These are phyloP conservation scores for Candida insectalens DNA, from an alignment of 805 yeast genomes.

Conservation along the genomic window DNA sequence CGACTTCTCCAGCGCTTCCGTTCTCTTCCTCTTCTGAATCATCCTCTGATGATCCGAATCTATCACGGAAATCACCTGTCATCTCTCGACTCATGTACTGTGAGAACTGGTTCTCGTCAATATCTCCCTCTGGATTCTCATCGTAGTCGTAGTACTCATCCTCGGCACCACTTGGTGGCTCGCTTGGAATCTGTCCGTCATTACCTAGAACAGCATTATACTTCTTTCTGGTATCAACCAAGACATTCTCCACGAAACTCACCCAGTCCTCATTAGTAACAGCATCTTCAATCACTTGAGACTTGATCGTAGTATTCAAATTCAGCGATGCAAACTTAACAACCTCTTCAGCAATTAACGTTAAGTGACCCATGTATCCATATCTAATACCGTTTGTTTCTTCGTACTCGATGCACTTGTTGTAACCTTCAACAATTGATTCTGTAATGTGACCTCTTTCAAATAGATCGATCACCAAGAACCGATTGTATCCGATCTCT, in stretches of 20 bases:
- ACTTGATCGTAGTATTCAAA: conserved; percentile 44
- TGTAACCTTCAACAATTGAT: conserved; percentile 53
- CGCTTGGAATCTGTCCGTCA: conserved; percentile 6
- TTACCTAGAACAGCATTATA: conserved; percentile 85
- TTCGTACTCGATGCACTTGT: conserved; percentile 49
- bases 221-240: conserved; percentile 85
- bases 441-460: conserved; percentile 52
- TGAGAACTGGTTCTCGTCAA: conserved; percentile 43
- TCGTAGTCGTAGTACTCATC: conserved; percentile 4
- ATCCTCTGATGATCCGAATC: conserved; percentile 44
- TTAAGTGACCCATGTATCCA: conserved; percentile 97
- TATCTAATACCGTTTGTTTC: conserved; percentile 53
- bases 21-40: conserved; percentile 43
- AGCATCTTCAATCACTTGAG: conserved; percentile 41
- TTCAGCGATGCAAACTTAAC: conserved; percentile 70
- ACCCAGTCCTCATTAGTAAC: conserved; percentile 11
- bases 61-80: conserved; percentile 40
- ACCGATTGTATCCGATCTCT: conserved; percentile 80
- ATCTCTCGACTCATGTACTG: conserved; percentile 71
- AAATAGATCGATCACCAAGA: conserved; percentile 60
- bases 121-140: conserved; percentile 11
- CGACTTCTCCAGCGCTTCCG: conserved; percentile 5
- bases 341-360: conserved; percentile 89
- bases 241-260: conserved; percentile 69
- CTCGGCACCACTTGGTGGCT: conserved; percentile 4